Percentiles rank a stretch among this genome's conserved stretches.
Conservation (phyloP, 345 rosid species). For the Aquilaria malaccensis region DNA sequence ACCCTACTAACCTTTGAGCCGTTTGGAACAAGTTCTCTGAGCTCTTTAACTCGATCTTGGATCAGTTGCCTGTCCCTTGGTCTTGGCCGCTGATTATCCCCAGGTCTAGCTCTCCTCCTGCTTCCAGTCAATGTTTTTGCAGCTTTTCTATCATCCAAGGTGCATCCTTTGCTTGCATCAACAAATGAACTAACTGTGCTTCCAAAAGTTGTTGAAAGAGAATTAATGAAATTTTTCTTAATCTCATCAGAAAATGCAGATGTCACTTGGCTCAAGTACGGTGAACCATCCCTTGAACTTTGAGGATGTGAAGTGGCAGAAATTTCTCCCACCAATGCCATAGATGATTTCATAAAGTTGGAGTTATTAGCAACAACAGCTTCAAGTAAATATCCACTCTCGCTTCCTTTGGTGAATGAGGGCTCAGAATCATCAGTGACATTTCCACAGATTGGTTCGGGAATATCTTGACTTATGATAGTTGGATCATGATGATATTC, state of each 20-base stretch:
- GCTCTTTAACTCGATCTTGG: conserved; percentile 64
- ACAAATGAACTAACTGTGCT: conserved; percentile 15
- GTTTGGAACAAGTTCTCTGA: conserved; percentile 58
- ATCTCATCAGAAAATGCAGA: conserved; percentile 7
- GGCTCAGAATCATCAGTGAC: conserved; percentile 18
- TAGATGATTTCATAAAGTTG: conserved; percentile 10
- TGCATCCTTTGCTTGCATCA: neutral
- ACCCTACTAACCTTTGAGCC: conserved; percentile 36
- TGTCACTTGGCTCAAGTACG: conserved; percentile 10
- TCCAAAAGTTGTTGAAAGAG: conserved; percentile 16
- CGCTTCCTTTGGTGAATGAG: conserved; percentile 16
- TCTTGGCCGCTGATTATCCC: conserved; percentile 43
- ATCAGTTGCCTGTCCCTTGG: conserved; percentile 69
- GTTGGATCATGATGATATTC: conserved; percentile 22
- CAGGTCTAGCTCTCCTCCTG: conserved; percentile 40
- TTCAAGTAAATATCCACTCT: conserved; percentile 34
- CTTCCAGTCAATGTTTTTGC: conserved; percentile 10
- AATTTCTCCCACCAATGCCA: conserved; percentile 4
- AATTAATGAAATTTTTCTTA: conserved; percentile 7
- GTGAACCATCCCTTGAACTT: conserved; percentile 12
- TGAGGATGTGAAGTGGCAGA: conserved; percentile 15
- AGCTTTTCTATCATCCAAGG: conserved; percentile 20
- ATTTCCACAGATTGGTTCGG: neutral
- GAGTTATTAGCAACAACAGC: conserved; percentile 25
- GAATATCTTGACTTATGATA: conserved; percentile 12